Percentiles rank a stretch among this genome's conserved stretches.
Evolutionary conservation across 805 yeast species (phyloP).

Genomic region (Phaffomyces opuntiae): DNA sequence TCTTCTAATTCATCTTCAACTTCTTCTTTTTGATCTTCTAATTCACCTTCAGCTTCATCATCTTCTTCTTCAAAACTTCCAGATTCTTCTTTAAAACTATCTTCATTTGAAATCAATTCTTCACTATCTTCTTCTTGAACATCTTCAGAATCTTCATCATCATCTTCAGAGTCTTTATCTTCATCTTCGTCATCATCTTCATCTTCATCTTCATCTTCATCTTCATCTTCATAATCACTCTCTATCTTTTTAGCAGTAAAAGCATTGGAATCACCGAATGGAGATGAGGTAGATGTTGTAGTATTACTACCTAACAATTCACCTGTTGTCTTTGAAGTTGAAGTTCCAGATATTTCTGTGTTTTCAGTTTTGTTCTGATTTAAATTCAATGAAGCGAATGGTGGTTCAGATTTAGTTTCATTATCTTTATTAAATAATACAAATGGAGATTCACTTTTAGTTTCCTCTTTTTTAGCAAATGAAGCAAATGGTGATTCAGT

Average conservation of each 20-base stretch:
- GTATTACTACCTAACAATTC: too few species aligned
- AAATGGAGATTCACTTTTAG: slow-evolving; percentile 14
- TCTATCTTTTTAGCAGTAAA: too few species aligned
- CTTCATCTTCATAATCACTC: not conserved
- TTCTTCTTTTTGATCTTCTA: slow-evolving; percentile 1
- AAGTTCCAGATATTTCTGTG: too few species aligned
- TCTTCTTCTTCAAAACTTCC: not conserved
- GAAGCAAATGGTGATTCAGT: slow-evolving; percentile 11
- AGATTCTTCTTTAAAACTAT: not conserved
- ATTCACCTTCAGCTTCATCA: not conserved
- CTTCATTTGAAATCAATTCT: too few species aligned
- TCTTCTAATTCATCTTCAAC: not conserved
- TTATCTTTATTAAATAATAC: slow-evolving; percentile 8
- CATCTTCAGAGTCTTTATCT: slow-evolving; percentile 2
- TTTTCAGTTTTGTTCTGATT: too few species aligned
- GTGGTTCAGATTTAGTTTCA: slow-evolving; percentile 2
- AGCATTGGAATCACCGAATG: too few species aligned
- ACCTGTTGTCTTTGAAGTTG: too few species aligned
- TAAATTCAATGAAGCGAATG: not conserved
- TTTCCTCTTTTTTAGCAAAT: slow-evolving; percentile 5
- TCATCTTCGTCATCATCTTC: not conserved
- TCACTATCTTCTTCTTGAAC: not conserved
- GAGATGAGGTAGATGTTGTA: too few species aligned
- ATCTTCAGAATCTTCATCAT: not conserved
- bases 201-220: slow-evolving; percentile 5